phyloP scores from a whole-genome alignment of 2,329 filamentous ascomycete genomes.

The Fusarium acutatum region DNA sequence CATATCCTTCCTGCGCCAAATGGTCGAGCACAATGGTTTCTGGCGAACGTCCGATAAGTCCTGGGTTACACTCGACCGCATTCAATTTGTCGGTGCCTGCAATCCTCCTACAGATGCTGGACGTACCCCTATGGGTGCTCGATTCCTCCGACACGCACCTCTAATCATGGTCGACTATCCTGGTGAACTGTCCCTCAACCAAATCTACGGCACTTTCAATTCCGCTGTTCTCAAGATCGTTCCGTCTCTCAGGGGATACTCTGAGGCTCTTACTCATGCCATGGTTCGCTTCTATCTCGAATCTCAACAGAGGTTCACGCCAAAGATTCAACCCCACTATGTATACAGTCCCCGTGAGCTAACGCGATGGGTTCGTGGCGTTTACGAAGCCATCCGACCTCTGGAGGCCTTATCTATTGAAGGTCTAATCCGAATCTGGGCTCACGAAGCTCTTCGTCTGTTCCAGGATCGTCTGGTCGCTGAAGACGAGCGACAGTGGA shows the following conservation, averaged over 20 bases:
- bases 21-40: constrained; percentile 99
- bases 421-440: constrained; percentile 95
- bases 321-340: constrained; percentile 97
- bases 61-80: constrained; percentile 96
- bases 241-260: constrained; percentile 91
- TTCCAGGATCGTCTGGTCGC: constrained; percentile 97
- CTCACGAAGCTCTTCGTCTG: constrained; percentile 92
- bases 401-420: constrained; percentile 89
- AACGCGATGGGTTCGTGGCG: constrained; percentile 95
- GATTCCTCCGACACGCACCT: constrained; percentile 96
- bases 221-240: constrained; percentile 96
- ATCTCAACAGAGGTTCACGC: constrained; percentile 93
- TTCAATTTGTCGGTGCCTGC: constrained; percentile 98
- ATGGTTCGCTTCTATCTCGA: constrained; percentile 98
- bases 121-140: constrained; percentile 89
- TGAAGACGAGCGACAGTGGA: constrained; percentile 96
- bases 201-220: constrained; percentile 99
- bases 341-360: constrained; percentile 99
- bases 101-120: constrained; percentile 98
- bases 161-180: constrained; percentile 99
- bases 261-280: constrained; percentile 90
- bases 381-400: constrained; percentile 96
- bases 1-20: constrained; percentile 95
- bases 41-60: constrained; percentile 98
- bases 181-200: constrained; percentile 89